Conservation (phyloP, 352 stramenopile species). For the Phytophthora aleatoria region DNA sequence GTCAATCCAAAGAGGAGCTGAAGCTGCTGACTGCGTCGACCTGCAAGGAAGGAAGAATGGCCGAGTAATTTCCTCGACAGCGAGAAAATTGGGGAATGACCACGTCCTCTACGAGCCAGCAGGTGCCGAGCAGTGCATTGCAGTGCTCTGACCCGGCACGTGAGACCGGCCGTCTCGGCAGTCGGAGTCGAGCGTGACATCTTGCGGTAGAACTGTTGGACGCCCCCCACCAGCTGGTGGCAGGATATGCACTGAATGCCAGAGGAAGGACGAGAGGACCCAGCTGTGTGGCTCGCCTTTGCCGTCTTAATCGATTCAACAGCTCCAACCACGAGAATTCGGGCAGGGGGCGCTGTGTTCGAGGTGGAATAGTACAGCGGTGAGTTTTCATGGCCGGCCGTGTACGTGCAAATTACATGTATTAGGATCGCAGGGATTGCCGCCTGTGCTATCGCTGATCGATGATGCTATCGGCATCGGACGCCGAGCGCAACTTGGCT, state of each 20-base stretch:
- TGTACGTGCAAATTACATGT: neutral
- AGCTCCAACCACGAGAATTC: neutral
- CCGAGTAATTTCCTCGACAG: conserved; percentile 31
- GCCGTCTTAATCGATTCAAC: conserved; percentile 14
- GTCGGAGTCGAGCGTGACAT: conserved; percentile 25
- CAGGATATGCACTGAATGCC: conserved; percentile 13
- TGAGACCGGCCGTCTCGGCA: conserved; percentile 33
- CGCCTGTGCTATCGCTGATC: neutral
- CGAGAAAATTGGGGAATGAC: conserved; percentile 41
- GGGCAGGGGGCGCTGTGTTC: neutral
- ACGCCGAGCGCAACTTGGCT: conserved; percentile 2
- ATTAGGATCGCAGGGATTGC: conserved; percentile 1
- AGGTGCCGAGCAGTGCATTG: conserved; percentile 8
- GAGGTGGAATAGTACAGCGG: neutral
- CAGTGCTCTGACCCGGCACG: conserved; percentile 17
- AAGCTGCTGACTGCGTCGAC: neutral
- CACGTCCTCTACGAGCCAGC: conserved; percentile 12
- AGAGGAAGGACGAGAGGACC: conserved; percentile 7
- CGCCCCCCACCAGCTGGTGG: conserved; percentile 19
- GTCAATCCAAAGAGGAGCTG: neutral
- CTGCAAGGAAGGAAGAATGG: neutral
- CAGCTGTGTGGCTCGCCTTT: conserved; percentile 33
- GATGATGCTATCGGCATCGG: conserved; percentile 21
- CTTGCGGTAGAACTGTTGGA: conserved; percentile 18
- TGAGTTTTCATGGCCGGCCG: neutral